Percentiles rank a stretch among this genome's conserved stretches.
phyloP scores from a whole-genome alignment of 768 basidiomycete genomes.

The Symmetrospora coprosmae region DNA sequence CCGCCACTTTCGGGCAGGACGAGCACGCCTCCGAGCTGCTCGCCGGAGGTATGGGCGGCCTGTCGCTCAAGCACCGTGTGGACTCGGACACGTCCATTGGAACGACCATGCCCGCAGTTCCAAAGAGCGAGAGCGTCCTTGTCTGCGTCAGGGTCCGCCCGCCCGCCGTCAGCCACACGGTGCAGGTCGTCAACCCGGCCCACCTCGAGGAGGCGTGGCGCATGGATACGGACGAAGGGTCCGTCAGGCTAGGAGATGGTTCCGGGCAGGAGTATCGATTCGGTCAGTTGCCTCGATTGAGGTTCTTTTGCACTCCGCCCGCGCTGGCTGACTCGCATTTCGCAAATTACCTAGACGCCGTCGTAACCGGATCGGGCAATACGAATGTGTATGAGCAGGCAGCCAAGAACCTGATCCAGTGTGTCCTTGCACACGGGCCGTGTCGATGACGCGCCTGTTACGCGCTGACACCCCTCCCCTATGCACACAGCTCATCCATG shows the following conservation, averaged over 20 bases:
- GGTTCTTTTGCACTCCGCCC: neutral
- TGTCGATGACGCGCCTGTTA: neutral
- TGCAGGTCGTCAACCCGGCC: neutral
- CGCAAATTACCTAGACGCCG: conserved; percentile 24
- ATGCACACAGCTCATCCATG: conserved; percentile 56
- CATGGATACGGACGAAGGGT: neutral
- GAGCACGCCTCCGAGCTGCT: neutral
- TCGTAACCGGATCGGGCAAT: conserved; percentile 32
- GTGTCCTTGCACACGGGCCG: neutral
- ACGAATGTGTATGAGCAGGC: conserved; percentile 28
- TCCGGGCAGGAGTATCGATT: conserved; percentile 19
- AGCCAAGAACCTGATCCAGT: conserved; percentile 29
- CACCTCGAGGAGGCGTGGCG: conserved; percentile 26
- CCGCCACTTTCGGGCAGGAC: too few relatives aligned
- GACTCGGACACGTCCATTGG: neutral
- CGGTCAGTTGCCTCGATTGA: conserved; percentile 2
- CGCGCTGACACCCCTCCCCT: neutral
- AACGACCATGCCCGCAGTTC: neutral
- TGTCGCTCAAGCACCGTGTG: neutral
- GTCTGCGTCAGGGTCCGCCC: conserved; percentile 30
- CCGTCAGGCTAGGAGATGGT: neutral
- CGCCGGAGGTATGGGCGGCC: neutral
- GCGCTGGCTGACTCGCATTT: too few relatives aligned
- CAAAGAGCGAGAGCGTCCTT: conserved; percentile 27
- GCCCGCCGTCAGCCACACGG: conserved; percentile 23